Percentiles rank a stretch among this genome's conserved stretches.
Conservation (phyloP, 1,139 yeast genomes). For the Sugiyamaella japonica region DNA sequence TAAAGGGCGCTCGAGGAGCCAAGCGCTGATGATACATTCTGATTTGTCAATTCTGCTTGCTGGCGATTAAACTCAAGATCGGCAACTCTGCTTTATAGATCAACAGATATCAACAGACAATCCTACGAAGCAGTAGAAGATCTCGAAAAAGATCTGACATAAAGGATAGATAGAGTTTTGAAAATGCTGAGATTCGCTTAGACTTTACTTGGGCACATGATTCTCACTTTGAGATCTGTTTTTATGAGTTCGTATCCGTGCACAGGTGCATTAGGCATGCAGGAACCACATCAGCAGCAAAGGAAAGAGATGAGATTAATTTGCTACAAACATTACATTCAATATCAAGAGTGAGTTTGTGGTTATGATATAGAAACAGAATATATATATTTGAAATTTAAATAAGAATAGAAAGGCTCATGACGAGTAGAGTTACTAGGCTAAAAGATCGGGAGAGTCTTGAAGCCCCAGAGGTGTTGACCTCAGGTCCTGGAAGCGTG, state of each 20-base stretch:
- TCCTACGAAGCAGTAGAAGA: background rate
- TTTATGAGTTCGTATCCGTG: too few species aligned
- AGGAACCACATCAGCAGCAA: too few species aligned
- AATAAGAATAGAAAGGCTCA: background rate
- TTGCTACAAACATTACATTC: too few species aligned
- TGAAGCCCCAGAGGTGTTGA: conserved; percentile 7
- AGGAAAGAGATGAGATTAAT: too few species aligned
- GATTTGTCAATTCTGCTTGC: background rate
- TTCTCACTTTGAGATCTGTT: too few species aligned
- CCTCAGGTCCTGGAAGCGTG: conserved; percentile 13
- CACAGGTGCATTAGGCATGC: too few species aligned
- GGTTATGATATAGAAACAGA: background rate
- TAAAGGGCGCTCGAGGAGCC: background rate
- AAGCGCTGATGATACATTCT: too few species aligned
- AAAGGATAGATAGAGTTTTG: background rate
- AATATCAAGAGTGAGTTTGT: background rate
- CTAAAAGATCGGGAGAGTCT: background rate
- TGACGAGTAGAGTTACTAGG: background rate
- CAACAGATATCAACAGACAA: too few species aligned
- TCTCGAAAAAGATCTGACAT: background rate
- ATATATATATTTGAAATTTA: background rate
- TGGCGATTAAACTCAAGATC: too few species aligned
- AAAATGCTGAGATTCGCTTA: background rate
- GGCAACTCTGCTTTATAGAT: too few species aligned
- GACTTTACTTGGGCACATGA: too few species aligned